phyloP scores from a whole-genome alignment of 192 early-diverging fungal species.

The Backusella mclennaniae region DNA sequence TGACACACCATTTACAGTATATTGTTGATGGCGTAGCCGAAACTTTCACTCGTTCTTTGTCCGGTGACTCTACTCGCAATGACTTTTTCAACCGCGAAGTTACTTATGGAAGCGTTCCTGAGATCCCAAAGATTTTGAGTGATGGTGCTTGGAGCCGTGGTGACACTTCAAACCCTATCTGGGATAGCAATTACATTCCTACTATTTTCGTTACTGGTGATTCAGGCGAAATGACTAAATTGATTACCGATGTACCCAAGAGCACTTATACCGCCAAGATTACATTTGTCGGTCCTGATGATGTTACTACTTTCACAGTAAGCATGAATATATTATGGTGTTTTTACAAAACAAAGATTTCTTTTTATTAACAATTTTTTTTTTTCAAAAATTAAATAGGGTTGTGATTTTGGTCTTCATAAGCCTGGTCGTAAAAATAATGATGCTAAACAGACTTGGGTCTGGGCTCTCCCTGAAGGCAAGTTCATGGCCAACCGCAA shows the following conservation, averaged over 20 bases:
- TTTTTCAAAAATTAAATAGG: constrained; percentile 20
- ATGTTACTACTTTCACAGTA: constrained; percentile 38
- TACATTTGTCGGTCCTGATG: constrained; percentile 38
- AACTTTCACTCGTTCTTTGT: constrained; percentile 32
- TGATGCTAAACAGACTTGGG: constrained; percentile 52
- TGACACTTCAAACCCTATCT: constrained; percentile 27
- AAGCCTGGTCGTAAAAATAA: constrained; percentile 47
- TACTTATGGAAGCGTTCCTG: constrained; percentile 42
- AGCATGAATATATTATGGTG: constrained; percentile 14
- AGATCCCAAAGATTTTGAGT: constrained; percentile 34
- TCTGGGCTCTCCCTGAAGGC: constrained; percentile 29
- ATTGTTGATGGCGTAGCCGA: constrained; percentile 31
- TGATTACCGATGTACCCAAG: constrained; percentile 23
- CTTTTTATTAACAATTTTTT: not conserved
- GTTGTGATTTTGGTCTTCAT: constrained; percentile 45
- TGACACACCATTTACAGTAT: constrained; percentile 24
- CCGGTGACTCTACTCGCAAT: constrained; percentile 27
- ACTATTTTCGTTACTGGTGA: constrained; percentile 40
- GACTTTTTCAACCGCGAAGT: constrained; percentile 39
- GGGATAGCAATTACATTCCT: constrained; percentile 47
- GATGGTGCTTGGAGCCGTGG: constrained; percentile 40
- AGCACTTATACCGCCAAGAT: constrained; percentile 26
- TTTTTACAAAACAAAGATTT: not conserved
- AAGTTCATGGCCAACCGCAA: constrained; percentile 33
- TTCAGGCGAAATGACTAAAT: constrained; percentile 12